Evolutionary conservation across 2,329 filamentous ascomycete species (phyloP), one percentile per base, ranked within the genome.

Genomic region (Pseudogymnoascus sp.): DNA sequence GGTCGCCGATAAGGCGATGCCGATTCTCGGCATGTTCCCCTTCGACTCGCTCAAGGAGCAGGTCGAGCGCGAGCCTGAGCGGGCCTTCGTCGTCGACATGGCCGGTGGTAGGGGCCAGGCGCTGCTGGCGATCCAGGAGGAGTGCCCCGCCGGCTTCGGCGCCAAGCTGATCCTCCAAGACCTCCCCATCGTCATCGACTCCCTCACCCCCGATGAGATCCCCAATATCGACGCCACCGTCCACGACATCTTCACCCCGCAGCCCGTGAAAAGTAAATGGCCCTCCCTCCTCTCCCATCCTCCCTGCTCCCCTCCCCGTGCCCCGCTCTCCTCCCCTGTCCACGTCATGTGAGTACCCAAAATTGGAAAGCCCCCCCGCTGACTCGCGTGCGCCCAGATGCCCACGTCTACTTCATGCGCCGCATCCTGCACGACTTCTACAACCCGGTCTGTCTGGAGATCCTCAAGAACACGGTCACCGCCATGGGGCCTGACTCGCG

Each of bases 1-100:
- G 38, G 68, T 69, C 53, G 68, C 72, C 17, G 72, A 74, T 15
- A 68, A 73, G 59, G 59, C 73, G 19, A 75, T 75, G 68, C 74
- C 74, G 7, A 70, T 75, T 13, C 42, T 66, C 2, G 74, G 73
- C 60, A 75, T 75, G 74, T 75, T 75, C n/a, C 74, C 72, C 1
- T 75, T 74, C 60, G 64, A 66, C 1, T 68, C 71, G 2, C 65
- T 75, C 2, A 70, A 69, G 59, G 68, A 70, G 1, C 68, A 71
- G 23, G 72, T 74, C 2, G 65, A 71, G 21, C 64, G 68, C 53
- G 68, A 74, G 11, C 73, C 72, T 0, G 68, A 70, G 17, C 67
- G 73, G 23, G 26, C 62, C 19, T 56, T 64, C 13, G 33, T 64
- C 19, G 62, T 64, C 13, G 62, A 64, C 35, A 40, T 62, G n/a